phyloP scores from a whole-genome alignment of 805 yeast species.

The Priceomyces melissophilus region DNA sequence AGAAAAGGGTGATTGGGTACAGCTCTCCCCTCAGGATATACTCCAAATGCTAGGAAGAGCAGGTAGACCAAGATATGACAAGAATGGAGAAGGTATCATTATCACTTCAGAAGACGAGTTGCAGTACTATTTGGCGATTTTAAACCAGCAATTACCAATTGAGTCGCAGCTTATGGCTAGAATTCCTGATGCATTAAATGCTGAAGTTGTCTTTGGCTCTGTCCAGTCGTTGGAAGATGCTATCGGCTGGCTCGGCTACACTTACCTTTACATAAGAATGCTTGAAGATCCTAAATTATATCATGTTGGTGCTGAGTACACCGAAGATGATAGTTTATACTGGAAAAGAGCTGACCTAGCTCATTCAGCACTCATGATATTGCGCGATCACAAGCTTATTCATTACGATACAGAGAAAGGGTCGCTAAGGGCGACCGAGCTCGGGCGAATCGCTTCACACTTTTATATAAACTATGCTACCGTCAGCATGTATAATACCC shows the following conservation, averaged over 20 bases:
- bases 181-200: constrained; percentile 75
- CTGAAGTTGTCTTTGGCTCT: constrained; percentile 78
- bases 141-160: constrained; percentile 88
- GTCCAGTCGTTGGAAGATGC: constrained; percentile 61
- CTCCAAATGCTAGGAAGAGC: constrained; percentile 98
- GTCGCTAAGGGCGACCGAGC: constrained; percentile 43
- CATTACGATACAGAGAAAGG: constrained; percentile 53
- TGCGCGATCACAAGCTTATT: constrained; percentile 57
- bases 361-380: constrained; percentile 68
- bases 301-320: constrained; percentile 66
- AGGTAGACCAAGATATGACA: constrained; percentile 93
- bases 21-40: constrained; percentile 91
- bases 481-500: constrained; percentile 60
- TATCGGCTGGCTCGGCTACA: constrained; percentile 73
- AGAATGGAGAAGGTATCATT: constrained; percentile 89
- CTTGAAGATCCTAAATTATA: constrained; percentile 66
- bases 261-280: constrained; percentile 82
- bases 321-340: constrained; percentile 44
- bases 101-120: constrained; percentile 84
- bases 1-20: constrained; percentile 83
- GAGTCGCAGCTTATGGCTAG: constrained; percentile 79
- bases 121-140: constrained; percentile 83
- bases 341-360: constrained; percentile 62
- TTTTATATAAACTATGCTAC: constrained; percentile 79
- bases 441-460: constrained; percentile 82